Base-by-base conservation (phyloP, 2,329 filamentous ascomycete species). In the Colletotrichum higginsianum region DNA sequence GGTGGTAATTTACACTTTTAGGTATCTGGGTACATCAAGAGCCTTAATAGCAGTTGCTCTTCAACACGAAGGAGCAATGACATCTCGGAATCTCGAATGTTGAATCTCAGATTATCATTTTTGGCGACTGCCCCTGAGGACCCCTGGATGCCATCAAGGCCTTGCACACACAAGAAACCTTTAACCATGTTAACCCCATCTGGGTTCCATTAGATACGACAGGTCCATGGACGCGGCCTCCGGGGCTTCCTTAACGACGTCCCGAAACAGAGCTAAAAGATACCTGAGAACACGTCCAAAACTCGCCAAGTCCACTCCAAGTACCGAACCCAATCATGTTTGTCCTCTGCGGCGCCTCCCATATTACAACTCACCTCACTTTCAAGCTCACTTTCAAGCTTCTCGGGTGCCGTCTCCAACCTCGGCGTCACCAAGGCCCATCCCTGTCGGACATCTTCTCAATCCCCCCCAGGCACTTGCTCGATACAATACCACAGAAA, bases 241-340 rank as follows among this genome's bases (percentile, higher is more conserved):
- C 60, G 35, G 35, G n/a, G 13, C 46, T 38, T 49, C n/a, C 44
- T 61, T n/a, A 16, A 40, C 35, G 18, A 8, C n/a, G 4, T 38
- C 23, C 23, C 30, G 11, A 26, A 52, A 26, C 44, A 6, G 50
- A 21, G 65, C 65, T 53, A 61, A 64, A 68, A 68, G 44, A 60
- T 47, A 46, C 58, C 53, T 49, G 65, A 58, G 58, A 64, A 56
- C 52, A 63, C 47, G 65, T 35, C 58, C 52, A 52, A 72, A 68
- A 49, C 65, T 46, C 47, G 69, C 65, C 69, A 72, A 72, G 69
- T 64, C 65, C 40, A n/a, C 57, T 40, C 53, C 47, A 64, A 72
- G 46, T 64, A 68, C 60, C 58, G 69, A 72, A 49, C 52, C 69
- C 65, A 71, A 68, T 60, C 68, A 71, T 18, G 46, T n/a, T 49